Evolutionary conservation across 2,329 filamentous ascomycete species (phyloP).

Genomic region (Byssoonygena ceratinophila): DNA sequence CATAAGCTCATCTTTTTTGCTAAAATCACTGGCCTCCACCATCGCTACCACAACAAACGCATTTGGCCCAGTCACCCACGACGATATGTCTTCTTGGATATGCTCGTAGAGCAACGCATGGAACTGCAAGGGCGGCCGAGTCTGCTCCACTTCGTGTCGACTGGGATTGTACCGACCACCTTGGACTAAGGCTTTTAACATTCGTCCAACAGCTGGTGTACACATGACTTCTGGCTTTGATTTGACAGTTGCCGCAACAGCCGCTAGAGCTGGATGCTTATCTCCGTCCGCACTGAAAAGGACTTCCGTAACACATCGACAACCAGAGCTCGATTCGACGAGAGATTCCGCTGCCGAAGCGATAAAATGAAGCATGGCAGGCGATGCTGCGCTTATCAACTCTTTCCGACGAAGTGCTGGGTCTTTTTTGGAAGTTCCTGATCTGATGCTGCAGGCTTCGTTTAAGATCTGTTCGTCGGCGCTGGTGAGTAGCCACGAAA

Average conservation of each 20-base stretch:
- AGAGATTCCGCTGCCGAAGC: constrained; percentile 57
- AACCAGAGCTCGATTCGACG: constrained; percentile 66
- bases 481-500: constrained; percentile 53
- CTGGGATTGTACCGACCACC: constrained; percentile 76
- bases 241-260: constrained; percentile 45
- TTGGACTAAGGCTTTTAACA: constrained; percentile 83
- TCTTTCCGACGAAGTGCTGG: constrained; percentile 63
- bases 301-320: constrained; percentile 74
- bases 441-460: constrained; percentile 68
- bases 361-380: constrained; percentile 64
- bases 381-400: constrained; percentile 61
- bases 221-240: constrained; percentile 45
- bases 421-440: constrained; percentile 87
- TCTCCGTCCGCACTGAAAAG: constrained; percentile 66
- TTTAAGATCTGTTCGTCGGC: constrained; percentile 60
- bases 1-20: constrained; percentile 54
- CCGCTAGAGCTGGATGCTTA: constrained; percentile 61
- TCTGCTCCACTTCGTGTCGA: constrained; percentile 57
- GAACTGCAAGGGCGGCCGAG: constrained; percentile 70
- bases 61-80: constrained; percentile 78
- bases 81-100: constrained; percentile 62
- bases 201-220: constrained; percentile 58
- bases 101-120: constrained; percentile 68
- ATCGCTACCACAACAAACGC: constrained; percentile 78
- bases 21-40: constrained; percentile 63